Conservation (phyloP, 495 filamentous ascomycete genomes). For the Thermothielavioides terrestris region DNA sequence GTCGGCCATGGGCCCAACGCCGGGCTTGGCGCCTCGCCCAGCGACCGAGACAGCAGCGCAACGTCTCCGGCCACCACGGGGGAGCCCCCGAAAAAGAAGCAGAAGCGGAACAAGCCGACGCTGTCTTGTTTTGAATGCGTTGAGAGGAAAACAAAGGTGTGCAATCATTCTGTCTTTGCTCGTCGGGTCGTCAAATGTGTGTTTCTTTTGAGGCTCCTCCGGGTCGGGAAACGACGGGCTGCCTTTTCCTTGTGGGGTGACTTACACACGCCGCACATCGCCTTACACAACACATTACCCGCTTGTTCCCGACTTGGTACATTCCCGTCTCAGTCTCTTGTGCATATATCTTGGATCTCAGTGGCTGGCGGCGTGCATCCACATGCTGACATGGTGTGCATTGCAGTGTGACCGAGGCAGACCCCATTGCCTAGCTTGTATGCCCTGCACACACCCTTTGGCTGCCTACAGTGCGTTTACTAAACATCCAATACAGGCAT, state of each 20-base stretch:
- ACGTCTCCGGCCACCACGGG: slow-evolving; percentile 24
- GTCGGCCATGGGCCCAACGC: slow-evolving; percentile 4
- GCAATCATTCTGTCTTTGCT: too few species aligned
- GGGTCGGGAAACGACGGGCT: too few species aligned
- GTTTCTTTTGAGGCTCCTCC: too few species aligned
- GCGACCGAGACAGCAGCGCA: slow-evolving; percentile 20
- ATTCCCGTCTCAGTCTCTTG: too few species aligned
- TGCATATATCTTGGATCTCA: background rate
- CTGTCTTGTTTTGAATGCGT: slow-evolving; percentile 65
- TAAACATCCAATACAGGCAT: slow-evolving; percentile 35
- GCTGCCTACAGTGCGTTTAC: too few species aligned
- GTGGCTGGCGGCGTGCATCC: too few species aligned
- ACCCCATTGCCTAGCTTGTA: slow-evolving; percentile 59
- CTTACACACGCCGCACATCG: too few species aligned
- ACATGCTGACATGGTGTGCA: slow-evolving; percentile 1
- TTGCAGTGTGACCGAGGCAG: slow-evolving; percentile 49
- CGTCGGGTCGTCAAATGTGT: background rate
- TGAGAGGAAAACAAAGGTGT: slow-evolving; percentile 59
- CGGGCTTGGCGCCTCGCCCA: slow-evolving; percentile 13
- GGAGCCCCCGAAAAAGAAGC: slow-evolving; percentile 49
- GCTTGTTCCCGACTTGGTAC: too few species aligned
- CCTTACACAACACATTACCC: too few species aligned
- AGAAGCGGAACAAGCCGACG: slow-evolving; percentile 69
- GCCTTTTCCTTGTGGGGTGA: too few species aligned
- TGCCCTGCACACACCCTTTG: slow-evolving; percentile 12